Conservation (phyloP, 768 basidiomycete species). For the Lyophyllum decastes region DNA sequence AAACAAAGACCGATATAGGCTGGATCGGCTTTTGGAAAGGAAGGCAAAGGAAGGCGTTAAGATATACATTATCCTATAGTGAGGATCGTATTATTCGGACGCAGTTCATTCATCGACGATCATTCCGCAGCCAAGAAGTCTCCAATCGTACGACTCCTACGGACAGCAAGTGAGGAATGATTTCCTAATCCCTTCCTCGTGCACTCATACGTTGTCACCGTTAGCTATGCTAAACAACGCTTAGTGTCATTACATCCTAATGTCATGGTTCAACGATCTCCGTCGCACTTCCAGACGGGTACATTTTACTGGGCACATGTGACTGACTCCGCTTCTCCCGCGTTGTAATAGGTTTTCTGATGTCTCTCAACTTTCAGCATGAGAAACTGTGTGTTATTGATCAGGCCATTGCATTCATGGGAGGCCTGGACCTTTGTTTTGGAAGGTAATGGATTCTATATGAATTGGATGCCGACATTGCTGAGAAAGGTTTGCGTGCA, state of each 20-base stretch:
- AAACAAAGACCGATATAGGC: slow-evolving; percentile 77
- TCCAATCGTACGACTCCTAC: slow-evolving; percentile 93
- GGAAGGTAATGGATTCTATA: slow-evolving; percentile 53
- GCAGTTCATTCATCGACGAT: slow-evolving; percentile 8
- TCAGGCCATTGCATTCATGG: slow-evolving; percentile 97
- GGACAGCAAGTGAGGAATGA: slow-evolving; percentile 76
- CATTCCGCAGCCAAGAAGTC: slow-evolving; percentile 79
- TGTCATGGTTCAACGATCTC: slow-evolving; percentile 95
- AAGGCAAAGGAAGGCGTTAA: slow-evolving; percentile 97
- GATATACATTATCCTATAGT: slow-evolving; percentile 95
- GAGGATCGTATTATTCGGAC: slow-evolving; percentile 25
- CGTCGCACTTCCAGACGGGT: slow-evolving; percentile 95
- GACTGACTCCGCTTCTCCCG: slow-evolving; percentile 26
- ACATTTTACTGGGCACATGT: slow-evolving; percentile 99
- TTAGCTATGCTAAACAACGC: slow-evolving; percentile 84
- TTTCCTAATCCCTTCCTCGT: slow-evolving; percentile 14
- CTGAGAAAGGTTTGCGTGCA: slow-evolving; percentile 23
- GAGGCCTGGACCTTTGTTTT: slow-evolving; percentile 93
- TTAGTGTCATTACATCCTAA: slow-evolving; percentile 83
- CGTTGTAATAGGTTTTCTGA: not conserved
- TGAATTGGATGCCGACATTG: not conserved
- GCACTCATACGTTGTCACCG: slow-evolving; percentile 1
- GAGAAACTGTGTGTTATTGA: slow-evolving; percentile 98
- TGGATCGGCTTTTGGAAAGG: slow-evolving; percentile 82
- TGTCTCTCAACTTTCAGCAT: slow-evolving; percentile 53